phyloP scores from a whole-genome alignment of 139 green algal genomes.

The Picochlorum sp. region DNA sequence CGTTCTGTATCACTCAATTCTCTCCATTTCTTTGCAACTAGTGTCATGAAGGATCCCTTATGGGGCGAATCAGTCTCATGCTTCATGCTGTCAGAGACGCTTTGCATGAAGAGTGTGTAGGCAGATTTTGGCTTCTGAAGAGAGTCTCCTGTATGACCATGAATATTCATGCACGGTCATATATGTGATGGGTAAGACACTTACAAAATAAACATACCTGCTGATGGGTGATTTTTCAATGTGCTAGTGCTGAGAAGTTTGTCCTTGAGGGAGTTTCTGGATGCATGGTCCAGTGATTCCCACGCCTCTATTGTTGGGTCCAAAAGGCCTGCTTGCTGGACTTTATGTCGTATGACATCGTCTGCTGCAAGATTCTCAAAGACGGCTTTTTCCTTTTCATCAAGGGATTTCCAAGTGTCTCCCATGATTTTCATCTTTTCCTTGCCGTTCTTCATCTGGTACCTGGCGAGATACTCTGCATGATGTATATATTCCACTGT shows the following conservation, averaged over 20 bases:
- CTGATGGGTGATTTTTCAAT: too few relatives aligned
- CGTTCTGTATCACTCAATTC: constrained; percentile 6
- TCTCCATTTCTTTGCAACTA: constrained; percentile 7
- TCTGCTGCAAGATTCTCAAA: neutral
- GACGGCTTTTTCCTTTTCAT: neutral
- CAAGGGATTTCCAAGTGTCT: constrained; percentile 2
- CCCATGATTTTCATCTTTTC: constrained; percentile 6
- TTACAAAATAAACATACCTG: too few relatives aligned
- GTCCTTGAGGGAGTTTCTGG: neutral
- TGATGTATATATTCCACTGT: neutral
- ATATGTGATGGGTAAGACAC: too few relatives aligned
- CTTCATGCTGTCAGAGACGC: constrained; percentile 7
- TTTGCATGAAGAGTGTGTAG: constrained; percentile 21
- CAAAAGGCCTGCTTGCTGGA: constrained; percentile 3
- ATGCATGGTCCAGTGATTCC: neutral
- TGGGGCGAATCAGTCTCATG: neutral
- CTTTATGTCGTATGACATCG: neutral
- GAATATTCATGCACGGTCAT: too few relatives aligned
- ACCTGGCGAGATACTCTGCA: constrained; percentile 9
- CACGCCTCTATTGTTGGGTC: neutral
- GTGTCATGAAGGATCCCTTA: constrained; percentile 3
- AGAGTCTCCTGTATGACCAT: neutral
- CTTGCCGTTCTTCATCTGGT: neutral
- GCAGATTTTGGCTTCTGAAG: constrained; percentile 10
- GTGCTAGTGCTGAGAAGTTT: too few relatives aligned